phyloP scores from a whole-genome alignment of 2,329 filamentous ascomycete genomes.

The Bipolaris gigantea region DNA sequence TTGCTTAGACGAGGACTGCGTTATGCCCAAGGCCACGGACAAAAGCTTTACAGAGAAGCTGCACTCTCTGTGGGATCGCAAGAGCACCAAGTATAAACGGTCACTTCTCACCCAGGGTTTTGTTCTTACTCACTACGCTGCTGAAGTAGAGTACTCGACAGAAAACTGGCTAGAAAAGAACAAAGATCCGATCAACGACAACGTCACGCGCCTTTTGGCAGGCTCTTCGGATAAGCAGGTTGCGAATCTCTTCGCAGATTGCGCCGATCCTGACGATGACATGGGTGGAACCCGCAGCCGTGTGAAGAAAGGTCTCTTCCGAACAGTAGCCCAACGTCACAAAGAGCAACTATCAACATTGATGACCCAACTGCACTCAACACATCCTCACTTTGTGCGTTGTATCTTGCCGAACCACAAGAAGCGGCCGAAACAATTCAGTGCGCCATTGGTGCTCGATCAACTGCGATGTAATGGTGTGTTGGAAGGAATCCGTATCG shows the following conservation, averaged over 20 bases:
- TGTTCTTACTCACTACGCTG: slow-evolving; percentile 93
- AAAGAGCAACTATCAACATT: slow-evolving; percentile 97
- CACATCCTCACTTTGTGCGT: slow-evolving; percentile 96
- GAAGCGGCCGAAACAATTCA: slow-evolving; percentile 91
- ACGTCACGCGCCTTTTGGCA: slow-evolving; percentile 85
- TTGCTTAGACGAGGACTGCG: slow-evolving; percentile 94
- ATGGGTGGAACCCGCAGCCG: slow-evolving; percentile 68
- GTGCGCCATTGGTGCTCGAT: slow-evolving; percentile 88
- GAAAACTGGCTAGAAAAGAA: slow-evolving; percentile 98
- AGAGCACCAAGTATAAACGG: slow-evolving; percentile 87
- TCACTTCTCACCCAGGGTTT: slow-evolving; percentile 90
- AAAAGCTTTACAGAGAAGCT: slow-evolving; percentile 97
- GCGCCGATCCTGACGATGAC: slow-evolving; percentile 78
- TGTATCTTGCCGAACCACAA: slow-evolving; percentile 99
- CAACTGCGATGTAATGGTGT: slow-evolving; percentile 99
- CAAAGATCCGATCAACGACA: slow-evolving; percentile 97
- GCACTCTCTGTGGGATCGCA: slow-evolving; percentile 95
- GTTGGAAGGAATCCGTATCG: slow-evolving; percentile 96
- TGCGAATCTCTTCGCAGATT: slow-evolving; percentile 83
- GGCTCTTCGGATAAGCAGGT: slow-evolving; percentile 81
- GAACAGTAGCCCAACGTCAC: slow-evolving; percentile 93
- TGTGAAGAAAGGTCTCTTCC: slow-evolving; percentile 96
- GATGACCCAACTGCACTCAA: slow-evolving; percentile 92
- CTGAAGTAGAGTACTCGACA: slow-evolving; percentile 96
- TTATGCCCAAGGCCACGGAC: slow-evolving; percentile 98